phyloP scores from a whole-genome alignment of 352 stramenopile species.

The Globisporangium middletonii region DNA sequence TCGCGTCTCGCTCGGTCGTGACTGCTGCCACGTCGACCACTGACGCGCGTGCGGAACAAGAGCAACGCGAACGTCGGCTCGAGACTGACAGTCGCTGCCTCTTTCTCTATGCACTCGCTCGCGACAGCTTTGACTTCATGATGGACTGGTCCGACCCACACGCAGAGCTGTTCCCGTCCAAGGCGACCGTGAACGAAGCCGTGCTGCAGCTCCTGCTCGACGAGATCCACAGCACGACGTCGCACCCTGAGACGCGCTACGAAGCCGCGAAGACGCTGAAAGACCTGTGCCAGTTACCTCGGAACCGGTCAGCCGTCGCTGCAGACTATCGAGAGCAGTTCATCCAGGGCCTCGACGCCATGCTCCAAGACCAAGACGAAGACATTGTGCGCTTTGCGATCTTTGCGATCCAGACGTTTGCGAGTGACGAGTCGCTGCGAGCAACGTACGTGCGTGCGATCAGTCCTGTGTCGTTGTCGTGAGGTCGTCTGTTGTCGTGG shows the following conservation, averaged over 20 bases:
- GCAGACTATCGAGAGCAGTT: constrained; percentile 44
- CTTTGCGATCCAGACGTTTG: constrained; percentile 66
- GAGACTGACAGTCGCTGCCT: constrained; percentile 5
- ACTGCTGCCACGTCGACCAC: no score
- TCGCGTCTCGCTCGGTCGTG: background rate
- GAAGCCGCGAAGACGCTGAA: constrained; percentile 72
- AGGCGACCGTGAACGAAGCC: constrained; percentile 33
- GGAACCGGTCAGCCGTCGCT: constrained; percentile 41
- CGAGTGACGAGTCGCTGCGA: constrained; percentile 36
- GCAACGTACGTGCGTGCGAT: constrained; percentile 27
- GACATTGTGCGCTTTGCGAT: constrained; percentile 74
- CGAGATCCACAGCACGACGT: constrained; percentile 45
- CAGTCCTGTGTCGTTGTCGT: background rate
- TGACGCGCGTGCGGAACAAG: background rate
- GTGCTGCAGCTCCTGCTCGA: constrained; percentile 53
- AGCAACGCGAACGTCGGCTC: background rate
- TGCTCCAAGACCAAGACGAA: constrained; percentile 68
- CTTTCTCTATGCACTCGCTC: constrained; percentile 1
- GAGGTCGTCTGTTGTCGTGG: background rate
- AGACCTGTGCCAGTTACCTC: constrained; percentile 52
- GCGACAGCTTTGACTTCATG: constrained; percentile 60
- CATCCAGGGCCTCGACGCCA: constrained; percentile 38
- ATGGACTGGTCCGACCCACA: constrained; percentile 39
- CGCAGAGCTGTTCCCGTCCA: constrained; percentile 42
- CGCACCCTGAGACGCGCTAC: constrained; percentile 47